phyloP scores from a whole-genome alignment of 2,329 filamentous ascomycete species.

The Pseudocercospora fuligena region DNA sequence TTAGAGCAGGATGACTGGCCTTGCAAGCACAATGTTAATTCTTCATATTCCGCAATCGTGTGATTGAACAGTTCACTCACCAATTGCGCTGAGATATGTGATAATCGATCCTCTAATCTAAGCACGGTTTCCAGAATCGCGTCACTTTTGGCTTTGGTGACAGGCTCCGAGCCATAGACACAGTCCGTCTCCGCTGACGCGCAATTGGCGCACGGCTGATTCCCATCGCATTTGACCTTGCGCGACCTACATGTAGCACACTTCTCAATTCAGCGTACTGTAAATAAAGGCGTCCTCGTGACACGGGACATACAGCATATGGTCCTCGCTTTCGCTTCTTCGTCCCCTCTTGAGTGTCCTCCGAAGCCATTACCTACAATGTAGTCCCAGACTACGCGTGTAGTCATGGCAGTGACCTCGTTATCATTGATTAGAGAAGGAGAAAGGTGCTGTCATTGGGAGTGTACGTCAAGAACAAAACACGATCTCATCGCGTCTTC shows the following conservation, averaged over 20 bases:
- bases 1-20: background rate
- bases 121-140: conserved; percentile 21
- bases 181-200: conserved; percentile 12
- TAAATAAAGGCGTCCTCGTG: background rate
- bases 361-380: background rate
- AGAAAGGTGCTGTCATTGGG: background rate
- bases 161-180: conserved; percentile 20
- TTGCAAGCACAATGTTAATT: background rate
- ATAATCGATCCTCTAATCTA: conserved; percentile 17
- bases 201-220: conserved; percentile 20
- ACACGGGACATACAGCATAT: conserved; percentile 7
- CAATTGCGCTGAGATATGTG: conserved; percentile 13
- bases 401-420: background rate
- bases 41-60: too few species aligned
- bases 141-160: conserved; percentile 24
- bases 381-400: background rate
- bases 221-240: conserved; percentile 24
- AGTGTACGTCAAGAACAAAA: background rate
- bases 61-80: background rate
- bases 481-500: background rate
- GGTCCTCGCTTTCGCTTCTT: conserved; percentile 23
- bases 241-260: conserved; percentile 18
- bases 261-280: background rate
- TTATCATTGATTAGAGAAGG: background rate
- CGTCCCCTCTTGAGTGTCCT: conserved; percentile 11